Evolutionary conservation across 441 rosid species (phyloP).

Genomic region (Euphorbia celastroides): DNA sequence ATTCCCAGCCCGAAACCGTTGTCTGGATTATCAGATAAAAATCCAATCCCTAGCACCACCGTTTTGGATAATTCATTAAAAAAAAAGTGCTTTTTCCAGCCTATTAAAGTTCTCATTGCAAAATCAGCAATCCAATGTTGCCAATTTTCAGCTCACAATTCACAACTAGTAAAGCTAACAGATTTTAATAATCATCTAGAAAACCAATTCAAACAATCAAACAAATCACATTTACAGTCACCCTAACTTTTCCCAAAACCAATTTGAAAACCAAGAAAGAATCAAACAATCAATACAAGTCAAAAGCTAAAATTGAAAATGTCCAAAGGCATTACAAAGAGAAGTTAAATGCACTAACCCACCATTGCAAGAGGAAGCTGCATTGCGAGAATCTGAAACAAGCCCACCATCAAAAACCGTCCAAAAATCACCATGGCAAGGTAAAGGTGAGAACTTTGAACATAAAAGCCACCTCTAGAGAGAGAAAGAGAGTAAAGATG

Average conservation of each 20-base stretch:
- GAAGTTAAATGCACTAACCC: constrained; percentile 32
- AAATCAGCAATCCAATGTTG: neutral
- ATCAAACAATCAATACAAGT: neutral
- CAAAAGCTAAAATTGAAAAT: neutral
- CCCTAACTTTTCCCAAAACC: constrained; percentile 8
- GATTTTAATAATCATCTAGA: neutral
- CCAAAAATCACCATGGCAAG: constrained; percentile 40
- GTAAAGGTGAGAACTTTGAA: constrained; percentile 18
- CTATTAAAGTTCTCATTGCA: neutral
- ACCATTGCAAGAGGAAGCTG: constrained; percentile 48
- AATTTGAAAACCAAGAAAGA: neutral
- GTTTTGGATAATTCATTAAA: too few species aligned
- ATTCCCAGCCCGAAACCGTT: neutral
- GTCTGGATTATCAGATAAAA: neutral
- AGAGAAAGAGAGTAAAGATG: constrained; percentile 9
- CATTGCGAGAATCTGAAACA: constrained; percentile 38
- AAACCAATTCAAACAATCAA: constrained; percentile 13
- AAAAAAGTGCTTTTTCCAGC: neutral
- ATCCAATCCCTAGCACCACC: neutral
- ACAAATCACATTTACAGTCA: constrained; percentile 21
- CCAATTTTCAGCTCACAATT: neutral
- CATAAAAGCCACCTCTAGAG: neutral
- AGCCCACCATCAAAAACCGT: constrained; percentile 37
- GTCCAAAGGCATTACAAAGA: neutral
- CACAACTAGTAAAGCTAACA: neutral